Conservation (phyloP, 2,329 filamentous ascomycete genomes). For the Madurella mycetomatis region DNA sequence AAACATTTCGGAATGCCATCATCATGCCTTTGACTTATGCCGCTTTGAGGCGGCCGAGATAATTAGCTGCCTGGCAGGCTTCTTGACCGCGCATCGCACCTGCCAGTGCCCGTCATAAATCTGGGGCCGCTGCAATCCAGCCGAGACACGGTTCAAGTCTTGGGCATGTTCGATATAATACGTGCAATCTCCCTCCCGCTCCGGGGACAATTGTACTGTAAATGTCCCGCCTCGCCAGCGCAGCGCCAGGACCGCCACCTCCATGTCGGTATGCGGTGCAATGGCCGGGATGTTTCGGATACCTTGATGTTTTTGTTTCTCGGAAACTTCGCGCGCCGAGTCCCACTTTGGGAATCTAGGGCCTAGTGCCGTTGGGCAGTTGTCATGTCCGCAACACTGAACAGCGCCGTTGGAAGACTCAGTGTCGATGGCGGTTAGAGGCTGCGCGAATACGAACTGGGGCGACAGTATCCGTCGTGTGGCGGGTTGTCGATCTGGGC, state of each 20-base stretch:
- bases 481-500: too few species aligned
- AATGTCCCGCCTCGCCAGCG: neutral
- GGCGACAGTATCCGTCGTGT: too few species aligned
- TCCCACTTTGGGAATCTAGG: too few species aligned
- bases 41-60: neutral
- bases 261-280: neutral
- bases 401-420: too few species aligned
- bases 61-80: neutral
- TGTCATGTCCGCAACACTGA: too few species aligned
- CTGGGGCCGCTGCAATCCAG: conserved; percentile 1
- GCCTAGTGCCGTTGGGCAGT: too few species aligned
- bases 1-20: conserved; percentile 15
- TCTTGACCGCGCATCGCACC: neutral
- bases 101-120: neutral
- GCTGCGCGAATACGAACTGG: too few species aligned
- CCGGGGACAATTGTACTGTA: neutral
- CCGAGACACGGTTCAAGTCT: conserved; percentile 13
- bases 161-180: neutral
- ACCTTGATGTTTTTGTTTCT: too few species aligned
- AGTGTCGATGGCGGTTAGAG: too few species aligned
- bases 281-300: neutral
- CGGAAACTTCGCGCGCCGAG: too few species aligned
- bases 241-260: too few species aligned
- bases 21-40: too few species aligned
- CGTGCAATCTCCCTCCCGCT: conserved; percentile 1